These are phyloP conservation scores for Alnus rubra DNA, from an alignment of 306 rosid species.

Conservation along the genomic window DNA sequence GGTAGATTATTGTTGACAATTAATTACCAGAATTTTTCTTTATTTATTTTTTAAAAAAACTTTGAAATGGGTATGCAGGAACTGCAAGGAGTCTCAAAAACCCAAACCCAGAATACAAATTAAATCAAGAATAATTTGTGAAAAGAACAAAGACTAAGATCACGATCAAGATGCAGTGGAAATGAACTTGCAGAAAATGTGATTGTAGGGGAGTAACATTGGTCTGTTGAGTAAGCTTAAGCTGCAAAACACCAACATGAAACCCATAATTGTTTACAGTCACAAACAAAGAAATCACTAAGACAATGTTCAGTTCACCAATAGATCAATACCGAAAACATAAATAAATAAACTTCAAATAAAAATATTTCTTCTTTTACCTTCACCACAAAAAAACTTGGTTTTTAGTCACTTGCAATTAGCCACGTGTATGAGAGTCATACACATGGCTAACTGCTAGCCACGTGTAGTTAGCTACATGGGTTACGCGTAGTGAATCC, in stretches of 20 bases:
- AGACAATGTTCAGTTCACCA: background rate
- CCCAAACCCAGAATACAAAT: background rate
- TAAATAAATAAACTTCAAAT: background rate
- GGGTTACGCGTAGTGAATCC: no score
- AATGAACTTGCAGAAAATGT: conserved; percentile 81
- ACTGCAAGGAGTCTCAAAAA: conserved; percentile 37
- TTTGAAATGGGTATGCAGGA: conserved; percentile 44
- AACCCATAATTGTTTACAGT: background rate
- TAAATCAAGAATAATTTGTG: background rate
- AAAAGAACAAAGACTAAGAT: background rate
- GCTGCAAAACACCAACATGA: conserved; percentile 47
- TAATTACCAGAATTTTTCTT: no score
- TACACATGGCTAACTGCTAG: no score
- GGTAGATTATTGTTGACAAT: no score
- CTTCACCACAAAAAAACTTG: no score
- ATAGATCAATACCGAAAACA: background rate
- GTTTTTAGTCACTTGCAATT: no score
- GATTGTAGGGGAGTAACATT: conserved; percentile 78
- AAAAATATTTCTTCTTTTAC: background rate
- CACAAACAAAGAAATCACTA: background rate
- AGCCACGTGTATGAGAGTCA: no score
- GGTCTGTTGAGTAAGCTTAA: conserved; percentile 58
- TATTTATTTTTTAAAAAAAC: no score
- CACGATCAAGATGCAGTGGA: background rate
- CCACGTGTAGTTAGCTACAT: no score